Evolutionary conservation across 148 eudicot genomes (phyloP).

Genomic region (Dianthus caryophyllus): DNA sequence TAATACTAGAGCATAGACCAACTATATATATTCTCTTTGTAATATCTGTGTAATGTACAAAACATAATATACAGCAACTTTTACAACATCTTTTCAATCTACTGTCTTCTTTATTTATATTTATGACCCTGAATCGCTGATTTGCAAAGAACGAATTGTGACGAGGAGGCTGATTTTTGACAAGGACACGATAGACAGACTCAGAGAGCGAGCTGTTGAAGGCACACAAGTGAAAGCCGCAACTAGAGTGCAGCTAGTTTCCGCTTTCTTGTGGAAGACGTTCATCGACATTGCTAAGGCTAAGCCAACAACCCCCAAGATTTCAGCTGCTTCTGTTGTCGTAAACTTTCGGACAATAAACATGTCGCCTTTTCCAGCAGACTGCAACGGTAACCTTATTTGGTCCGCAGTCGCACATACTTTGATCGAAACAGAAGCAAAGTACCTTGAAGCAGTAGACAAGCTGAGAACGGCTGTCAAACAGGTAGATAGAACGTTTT

Average conservation of each 20-base stretch:
- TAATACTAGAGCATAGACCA: no score
- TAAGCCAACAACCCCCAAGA: neutral
- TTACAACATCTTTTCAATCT: no score
- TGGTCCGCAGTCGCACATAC: neutral
- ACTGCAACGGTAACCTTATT: neutral
- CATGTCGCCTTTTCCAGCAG: neutral
- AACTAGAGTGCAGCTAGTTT: neutral
- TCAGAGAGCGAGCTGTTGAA: no score
- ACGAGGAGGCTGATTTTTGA: constrained; percentile 9
- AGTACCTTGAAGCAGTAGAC: neutral
- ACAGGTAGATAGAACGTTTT: neutral
- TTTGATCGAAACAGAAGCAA: neutral
- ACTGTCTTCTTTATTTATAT: no score
- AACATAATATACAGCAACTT: no score
- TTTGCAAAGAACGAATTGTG: neutral
- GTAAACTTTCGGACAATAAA: constrained; percentile 4
- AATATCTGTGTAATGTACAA: no score
- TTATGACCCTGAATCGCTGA: neutral
- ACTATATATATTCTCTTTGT: no score
- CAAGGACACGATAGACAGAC: neutral
- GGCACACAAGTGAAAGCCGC: neutral
- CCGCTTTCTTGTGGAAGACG: neutral
- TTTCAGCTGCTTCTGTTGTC: neutral
- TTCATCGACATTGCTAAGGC: neutral
- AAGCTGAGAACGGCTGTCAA: constrained; percentile 6